A percentile compares a stretch with the other conserved stretches of the same genome.
These are phyloP conservation scores for Kazachstania psychrophila DNA, from an alignment of 805 yeast genomes.

Conservation along the genomic window DNA sequence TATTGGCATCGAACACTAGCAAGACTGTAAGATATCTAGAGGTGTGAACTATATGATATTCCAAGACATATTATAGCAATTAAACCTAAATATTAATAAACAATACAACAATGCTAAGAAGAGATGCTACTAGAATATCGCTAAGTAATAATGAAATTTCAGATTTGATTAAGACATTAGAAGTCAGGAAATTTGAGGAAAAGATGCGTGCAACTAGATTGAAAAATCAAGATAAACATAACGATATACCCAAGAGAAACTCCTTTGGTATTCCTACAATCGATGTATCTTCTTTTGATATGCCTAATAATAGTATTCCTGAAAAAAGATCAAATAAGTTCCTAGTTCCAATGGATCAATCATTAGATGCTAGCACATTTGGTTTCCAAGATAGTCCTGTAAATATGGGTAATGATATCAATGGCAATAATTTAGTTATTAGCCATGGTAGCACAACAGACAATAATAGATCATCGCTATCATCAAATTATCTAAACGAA, in stretches of 20 bases:
- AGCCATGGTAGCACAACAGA: conserved; percentile 1
- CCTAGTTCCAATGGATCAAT: neutral
- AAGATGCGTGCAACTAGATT: conserved; percentile 1
- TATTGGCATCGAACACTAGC: too few species aligned
- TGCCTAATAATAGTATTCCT: too few species aligned
- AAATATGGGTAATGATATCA: neutral
- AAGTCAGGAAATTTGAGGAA: conserved; percentile 15
- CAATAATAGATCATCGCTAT: conserved; percentile 1
- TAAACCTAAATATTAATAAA: neutral
- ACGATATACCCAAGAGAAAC: neutral
- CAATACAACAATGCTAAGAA: conserved; percentile 45
- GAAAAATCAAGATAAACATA: neutral
- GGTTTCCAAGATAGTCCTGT: neutral
- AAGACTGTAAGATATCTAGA: too few species aligned
- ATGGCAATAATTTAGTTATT: neutral
- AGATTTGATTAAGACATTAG: conserved; percentile 21
- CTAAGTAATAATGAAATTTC: conserved; percentile 59
- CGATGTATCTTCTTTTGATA: too few species aligned
- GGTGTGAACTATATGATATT: too few species aligned
- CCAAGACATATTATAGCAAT: too few species aligned
- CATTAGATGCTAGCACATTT: neutral
- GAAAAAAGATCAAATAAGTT: too few species aligned
- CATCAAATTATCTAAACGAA: neutral
- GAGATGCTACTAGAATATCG: conserved; percentile 60
- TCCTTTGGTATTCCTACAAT: neutral